Evolutionary conservation across 176 grass and related monocot genomes (phyloP).

Genomic region (Oryza australiensis): DNA sequence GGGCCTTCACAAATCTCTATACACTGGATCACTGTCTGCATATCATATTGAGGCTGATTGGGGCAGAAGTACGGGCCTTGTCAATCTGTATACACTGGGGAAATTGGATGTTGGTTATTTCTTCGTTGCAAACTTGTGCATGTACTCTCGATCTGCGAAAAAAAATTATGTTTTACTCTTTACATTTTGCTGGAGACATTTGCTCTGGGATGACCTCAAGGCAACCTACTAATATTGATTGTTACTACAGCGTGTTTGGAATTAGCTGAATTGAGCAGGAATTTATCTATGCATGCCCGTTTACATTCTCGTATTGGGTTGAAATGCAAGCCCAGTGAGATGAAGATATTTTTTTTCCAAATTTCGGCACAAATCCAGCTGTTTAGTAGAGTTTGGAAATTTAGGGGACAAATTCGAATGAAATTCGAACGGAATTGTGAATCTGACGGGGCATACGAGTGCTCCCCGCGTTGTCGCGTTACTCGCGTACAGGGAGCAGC

Average conservation of each 20-base stretch:
- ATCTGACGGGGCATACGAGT: not conserved
- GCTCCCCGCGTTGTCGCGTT: too few species aligned
- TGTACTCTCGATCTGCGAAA: not conserved
- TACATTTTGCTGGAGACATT: conserved; percentile 22
- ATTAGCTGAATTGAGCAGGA: not conserved
- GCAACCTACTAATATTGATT: not conserved
- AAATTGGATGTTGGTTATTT: not conserved
- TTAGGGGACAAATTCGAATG: too few species aligned
- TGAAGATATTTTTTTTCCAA: too few species aligned
- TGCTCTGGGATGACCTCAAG: conserved; percentile 20
- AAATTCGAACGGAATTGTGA: not conserved
- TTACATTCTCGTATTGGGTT: too few species aligned
- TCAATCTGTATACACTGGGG: not conserved
- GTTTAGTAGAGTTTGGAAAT: too few species aligned
- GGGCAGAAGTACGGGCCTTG: not conserved
- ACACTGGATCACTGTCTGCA: conserved; percentile 25
- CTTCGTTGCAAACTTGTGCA: not conserved
- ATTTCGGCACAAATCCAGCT: too few species aligned
- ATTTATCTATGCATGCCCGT: not conserved
- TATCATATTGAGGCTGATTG: conserved; percentile 74
- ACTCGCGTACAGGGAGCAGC: not conserved
- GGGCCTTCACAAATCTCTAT: not conserved
- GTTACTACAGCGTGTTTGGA: not conserved
- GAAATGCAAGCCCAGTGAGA: too few species aligned
- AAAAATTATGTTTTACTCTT: not conserved